Conservation (phyloP, 1,284 basidiomycete species). For the Ceratobasidium papillatum region DNA sequence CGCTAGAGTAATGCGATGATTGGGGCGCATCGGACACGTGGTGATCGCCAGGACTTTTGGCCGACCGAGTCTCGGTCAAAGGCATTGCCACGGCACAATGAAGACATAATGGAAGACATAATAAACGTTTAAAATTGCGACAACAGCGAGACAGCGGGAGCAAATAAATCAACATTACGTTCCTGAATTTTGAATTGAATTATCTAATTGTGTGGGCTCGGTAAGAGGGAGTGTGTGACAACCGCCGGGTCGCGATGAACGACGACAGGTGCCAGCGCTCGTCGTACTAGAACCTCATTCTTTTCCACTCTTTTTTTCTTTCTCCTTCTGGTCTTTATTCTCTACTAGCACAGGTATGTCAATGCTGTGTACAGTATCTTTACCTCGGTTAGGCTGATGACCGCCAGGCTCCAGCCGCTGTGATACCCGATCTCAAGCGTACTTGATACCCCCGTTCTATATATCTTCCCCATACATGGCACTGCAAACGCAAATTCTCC, state of each 20-base stretch:
- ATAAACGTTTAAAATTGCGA: background rate
- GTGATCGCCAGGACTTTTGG: conserved; percentile 16
- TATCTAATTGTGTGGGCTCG: background rate
- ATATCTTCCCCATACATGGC: background rate
- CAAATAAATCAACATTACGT: background rate
- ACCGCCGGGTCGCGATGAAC: conserved; percentile 15
- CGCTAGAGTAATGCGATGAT: background rate
- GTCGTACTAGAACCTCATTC: background rate
- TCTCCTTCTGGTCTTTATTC: background rate
- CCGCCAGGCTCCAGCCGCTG: background rate
- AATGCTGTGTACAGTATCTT: background rate
- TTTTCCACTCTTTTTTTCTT: background rate
- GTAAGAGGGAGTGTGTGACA: background rate
- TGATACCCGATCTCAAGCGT: conserved; percentile 4
- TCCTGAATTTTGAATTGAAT: background rate
- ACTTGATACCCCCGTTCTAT: background rate
- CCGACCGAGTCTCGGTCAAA: background rate
- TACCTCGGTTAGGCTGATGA: background rate
- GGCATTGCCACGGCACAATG: background rate
- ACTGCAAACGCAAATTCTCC: background rate
- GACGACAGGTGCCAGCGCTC: conserved; percentile 20
- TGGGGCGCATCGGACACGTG: conserved; percentile 4
- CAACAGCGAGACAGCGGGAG: background rate
- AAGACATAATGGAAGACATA: background rate
- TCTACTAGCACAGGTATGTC: background rate